Base-by-base conservation (phyloP, 176 grass and related monocot species). In the Leersia perrieri region DNA sequence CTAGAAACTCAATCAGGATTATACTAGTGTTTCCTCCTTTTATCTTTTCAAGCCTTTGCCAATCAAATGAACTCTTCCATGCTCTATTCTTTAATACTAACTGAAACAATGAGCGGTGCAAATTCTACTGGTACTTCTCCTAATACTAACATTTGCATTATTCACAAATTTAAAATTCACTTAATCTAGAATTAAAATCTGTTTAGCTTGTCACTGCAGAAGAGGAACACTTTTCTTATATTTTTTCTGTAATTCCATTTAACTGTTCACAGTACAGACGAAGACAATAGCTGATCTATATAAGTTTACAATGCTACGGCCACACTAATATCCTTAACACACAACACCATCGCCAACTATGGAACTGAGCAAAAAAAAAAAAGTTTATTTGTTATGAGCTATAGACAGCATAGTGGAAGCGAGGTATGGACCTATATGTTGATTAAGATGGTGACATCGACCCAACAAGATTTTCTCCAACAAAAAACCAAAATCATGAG, bases 401-500 rank as follows among this genome's bases (percentile, higher is more conserved):
- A 78, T 58, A 23, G n/a, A 58, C n/a, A 58, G 25, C n/a, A 58
- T 25, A n/a, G 53, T 58, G 5, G 34, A 42, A 27, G 8, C 0
- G 53, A 85, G 65, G 31, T 22, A 34, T 55, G 53, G n/a, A 9
- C n/a, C 53, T 58, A 58, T 25, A 53, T 53, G 49, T 0, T 53
- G 49, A 53, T 53, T 22, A 53, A 22, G n/a, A 66, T 67, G 31
- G 10, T 55, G 67, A 36, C 1, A 33, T 79, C 7, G 22, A 45
- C 41, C 33, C 58, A 34, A 51, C 58, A 45, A 63, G 67, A 57
- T 65, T 79, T 66, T 47, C 16, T 85, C 8, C 47, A 61, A 60
- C 15, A 33, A 86, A 66, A 44, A 67, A 74, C 20, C 15, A 66
- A 80, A 60, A 58, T 32, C 33, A 63, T 10, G 42, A 30, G 6